These are phyloP conservation scores for Leptodontidium sp. DNA, from an alignment of 2,329 filamentous ascomycete genomes.

Conservation along the genomic window DNA sequence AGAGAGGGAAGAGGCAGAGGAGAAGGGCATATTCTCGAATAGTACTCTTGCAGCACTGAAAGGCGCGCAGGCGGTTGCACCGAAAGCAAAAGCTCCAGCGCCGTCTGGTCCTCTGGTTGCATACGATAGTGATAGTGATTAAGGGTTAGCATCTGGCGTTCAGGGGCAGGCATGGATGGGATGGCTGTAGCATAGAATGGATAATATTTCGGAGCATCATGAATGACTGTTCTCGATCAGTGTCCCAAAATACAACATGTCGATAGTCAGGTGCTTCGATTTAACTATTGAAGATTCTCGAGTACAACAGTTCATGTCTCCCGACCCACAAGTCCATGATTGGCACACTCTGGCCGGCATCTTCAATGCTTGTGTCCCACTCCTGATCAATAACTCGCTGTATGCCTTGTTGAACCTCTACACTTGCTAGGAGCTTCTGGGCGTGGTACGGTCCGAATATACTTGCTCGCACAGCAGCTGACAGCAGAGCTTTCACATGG, in stretches of 20 bases:
- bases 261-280: not conserved
- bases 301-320: constrained; percentile 83
- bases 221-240: not conserved
- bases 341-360: constrained; percentile 78
- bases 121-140: constrained; percentile 89
- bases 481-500: constrained; percentile 79
- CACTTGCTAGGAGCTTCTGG: constrained; percentile 74
- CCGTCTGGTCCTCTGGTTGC: constrained; percentile 79
- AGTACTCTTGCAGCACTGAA: constrained; percentile 84
- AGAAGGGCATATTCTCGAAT: constrained; percentile 78
- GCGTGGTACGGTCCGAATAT: constrained; percentile 84
- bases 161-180: constrained; percentile 10
- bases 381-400: constrained; percentile 65
- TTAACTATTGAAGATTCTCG: constrained; percentile 85
- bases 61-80: constrained; percentile 59
- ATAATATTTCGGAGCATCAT: not conserved
- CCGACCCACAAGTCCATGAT: constrained; percentile 86
- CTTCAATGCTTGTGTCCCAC: constrained; percentile 65
- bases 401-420: constrained; percentile 65
- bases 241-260: not conserved
- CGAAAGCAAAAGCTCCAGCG: constrained; percentile 59
- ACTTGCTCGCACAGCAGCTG: constrained; percentile 78
- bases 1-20: constrained; percentile 38
- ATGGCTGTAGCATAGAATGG: constrained; percentile 2
- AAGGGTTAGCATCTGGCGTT: constrained; percentile 33